Conservation (phyloP, 1,139 yeast genomes). For the Debaryomyces coudertii region DNA sequence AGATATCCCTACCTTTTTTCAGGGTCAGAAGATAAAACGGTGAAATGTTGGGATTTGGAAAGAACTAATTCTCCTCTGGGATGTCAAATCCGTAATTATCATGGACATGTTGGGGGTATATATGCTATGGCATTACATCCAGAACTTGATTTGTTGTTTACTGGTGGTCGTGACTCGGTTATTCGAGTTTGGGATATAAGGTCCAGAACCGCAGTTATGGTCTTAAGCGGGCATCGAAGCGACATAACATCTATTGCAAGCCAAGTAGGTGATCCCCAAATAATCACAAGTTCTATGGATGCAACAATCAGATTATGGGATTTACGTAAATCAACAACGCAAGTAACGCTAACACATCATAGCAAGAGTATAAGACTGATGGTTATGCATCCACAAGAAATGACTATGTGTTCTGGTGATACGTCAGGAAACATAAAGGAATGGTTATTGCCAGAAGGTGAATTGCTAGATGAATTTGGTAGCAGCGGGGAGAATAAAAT, state of each 20-base stretch:
- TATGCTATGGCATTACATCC: conserved; percentile 86
- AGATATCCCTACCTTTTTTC: conserved; percentile 87
- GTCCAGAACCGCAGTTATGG: conserved; percentile 73
- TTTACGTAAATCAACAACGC: conserved; percentile 41
- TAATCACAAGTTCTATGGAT: conserved; percentile 83
- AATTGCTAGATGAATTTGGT: conserved; percentile 53
- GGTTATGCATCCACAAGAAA: conserved; percentile 68
- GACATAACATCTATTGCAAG: conserved; percentile 73
- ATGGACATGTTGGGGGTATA: conserved; percentile 92
- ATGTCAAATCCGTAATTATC: conserved; percentile 74
- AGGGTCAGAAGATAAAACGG: conserved; percentile 91
- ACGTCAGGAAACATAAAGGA: conserved; percentile 80
- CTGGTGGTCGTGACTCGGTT: conserved; percentile 89
- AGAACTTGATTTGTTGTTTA: conserved; percentile 78
- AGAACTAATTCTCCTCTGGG: conserved; percentile 64
- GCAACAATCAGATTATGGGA: conserved; percentile 90
- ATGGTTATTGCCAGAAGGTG: conserved; percentile 83
- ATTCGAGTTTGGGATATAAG: conserved; percentile 94
- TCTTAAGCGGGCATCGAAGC: conserved; percentile 78
- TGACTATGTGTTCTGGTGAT: conserved; percentile 74
- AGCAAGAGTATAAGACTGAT: conserved; percentile 78
- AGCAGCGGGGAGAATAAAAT: conserved; percentile 41
- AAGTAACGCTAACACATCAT: conserved; percentile 78
- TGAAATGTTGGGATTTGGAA: conserved; percentile 97
- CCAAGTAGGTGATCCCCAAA: conserved; percentile 80